phyloP scores from a whole-genome alignment of 495 filamentous ascomycete genomes.

The Penicillium steckii region DNA sequence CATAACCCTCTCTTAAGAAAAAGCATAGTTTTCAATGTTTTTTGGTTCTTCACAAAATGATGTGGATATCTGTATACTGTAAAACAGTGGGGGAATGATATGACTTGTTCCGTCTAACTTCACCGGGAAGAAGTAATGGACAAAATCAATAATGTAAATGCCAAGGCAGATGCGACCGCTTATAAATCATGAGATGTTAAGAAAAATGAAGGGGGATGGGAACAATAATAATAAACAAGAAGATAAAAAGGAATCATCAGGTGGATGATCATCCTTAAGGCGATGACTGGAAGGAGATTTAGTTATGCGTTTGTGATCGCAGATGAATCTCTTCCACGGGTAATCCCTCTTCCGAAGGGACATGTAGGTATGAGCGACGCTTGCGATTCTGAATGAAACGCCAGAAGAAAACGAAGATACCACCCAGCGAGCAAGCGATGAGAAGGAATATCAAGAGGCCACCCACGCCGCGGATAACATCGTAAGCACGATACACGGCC shows the following conservation, averaged over 20 bases:
- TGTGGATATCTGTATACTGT: not conserved
- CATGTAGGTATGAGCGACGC: conserved; percentile 30
- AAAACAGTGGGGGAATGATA: not conserved
- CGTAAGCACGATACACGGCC: conserved; percentile 33
- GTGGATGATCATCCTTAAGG: too few species aligned
- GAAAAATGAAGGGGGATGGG: conserved; percentile 6
- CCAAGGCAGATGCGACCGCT: conserved; percentile 16
- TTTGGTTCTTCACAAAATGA: conserved; percentile 9
- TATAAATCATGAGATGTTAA: conserved; percentile 12
- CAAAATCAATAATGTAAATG: not conserved
- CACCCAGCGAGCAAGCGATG: conserved; percentile 24
- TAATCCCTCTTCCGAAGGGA: conserved; percentile 34
- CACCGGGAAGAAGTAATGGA: conserved; percentile 11
- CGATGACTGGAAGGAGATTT: conserved; percentile 1
- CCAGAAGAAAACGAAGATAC: conserved; percentile 24
- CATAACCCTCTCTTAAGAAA: conserved; percentile 1
- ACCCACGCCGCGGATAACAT: conserved; percentile 35
- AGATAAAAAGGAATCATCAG: not conserved
- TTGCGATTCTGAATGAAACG: conserved; percentile 25
- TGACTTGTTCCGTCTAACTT: not conserved
- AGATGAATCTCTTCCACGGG: conserved; percentile 26
- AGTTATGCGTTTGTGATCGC: conserved; percentile 11
- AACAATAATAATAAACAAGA: not conserved
- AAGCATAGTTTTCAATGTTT: not conserved
- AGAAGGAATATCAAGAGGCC: conserved; percentile 35